phyloP scores from a whole-genome alignment of 352 stramenopile species.

The Globisporangium okanoganense region DNA sequence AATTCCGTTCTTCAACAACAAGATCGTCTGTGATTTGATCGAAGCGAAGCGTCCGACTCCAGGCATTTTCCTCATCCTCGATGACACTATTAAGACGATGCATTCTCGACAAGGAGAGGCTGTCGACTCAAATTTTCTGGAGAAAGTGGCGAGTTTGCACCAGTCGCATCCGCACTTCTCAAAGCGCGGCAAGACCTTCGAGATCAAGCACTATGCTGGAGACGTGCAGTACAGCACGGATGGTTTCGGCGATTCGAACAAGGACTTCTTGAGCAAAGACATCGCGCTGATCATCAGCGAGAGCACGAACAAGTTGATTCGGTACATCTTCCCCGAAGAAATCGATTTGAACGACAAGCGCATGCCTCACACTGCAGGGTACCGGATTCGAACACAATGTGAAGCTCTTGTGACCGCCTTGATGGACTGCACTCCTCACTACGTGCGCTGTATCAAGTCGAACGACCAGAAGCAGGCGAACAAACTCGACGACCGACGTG shows the following conservation, averaged over 20 bases:
- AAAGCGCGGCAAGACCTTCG: conserved; percentile 82
- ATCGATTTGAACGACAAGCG: conserved; percentile 81
- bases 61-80: conserved; percentile 82
- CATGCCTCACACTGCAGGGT: conserved; percentile 73
- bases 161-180: conserved; percentile 68
- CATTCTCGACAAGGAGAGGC: conserved; percentile 78
- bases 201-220: conserved; percentile 85
- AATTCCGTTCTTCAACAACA: conserved; percentile 94
- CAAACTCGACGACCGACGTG: conserved; percentile 81
- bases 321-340: conserved; percentile 82
- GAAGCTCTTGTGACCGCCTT: conserved; percentile 83
- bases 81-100: conserved; percentile 87
- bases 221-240: conserved; percentile 84
- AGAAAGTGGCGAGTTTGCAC: conserved; percentile 73
- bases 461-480: conserved; percentile 89
- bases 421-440: conserved; percentile 90
- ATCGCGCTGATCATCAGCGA: conserved; percentile 78
- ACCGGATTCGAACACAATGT: conserved; percentile 86
- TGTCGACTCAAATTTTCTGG: conserved; percentile 76
- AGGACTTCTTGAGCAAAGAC: conserved; percentile 81
- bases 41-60: conserved; percentile 67
- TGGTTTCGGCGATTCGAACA: conserved; percentile 79
- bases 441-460: conserved; percentile 91
- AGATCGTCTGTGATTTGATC: conserved; percentile 87
- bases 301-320: conserved; percentile 82